These are phyloP conservation scores for Populus alba DNA, from an alignment of 345 rosid species.

Conservation along the genomic window DNA sequence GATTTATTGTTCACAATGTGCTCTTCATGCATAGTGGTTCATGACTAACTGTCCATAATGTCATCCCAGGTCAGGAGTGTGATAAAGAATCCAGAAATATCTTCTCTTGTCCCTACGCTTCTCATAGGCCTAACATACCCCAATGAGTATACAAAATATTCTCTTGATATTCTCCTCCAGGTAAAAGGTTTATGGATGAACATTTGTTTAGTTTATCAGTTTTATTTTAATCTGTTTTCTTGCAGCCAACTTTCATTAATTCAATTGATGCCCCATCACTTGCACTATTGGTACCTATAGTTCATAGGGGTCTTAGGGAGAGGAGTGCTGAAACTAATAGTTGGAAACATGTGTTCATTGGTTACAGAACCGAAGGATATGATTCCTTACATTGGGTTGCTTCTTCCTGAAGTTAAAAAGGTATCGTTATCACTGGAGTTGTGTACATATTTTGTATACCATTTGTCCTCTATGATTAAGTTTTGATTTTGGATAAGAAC, in stretches of 20 bases:
- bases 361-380: conserved; percentile 98
- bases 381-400: conserved; percentile 95
- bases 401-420: conserved; percentile 99
- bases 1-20: conserved; percentile 4
- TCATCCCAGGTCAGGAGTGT: conserved; percentile 81
- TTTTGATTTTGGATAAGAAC: conserved; percentile 9
- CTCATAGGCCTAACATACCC: conserved; percentile 93
- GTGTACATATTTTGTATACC: not conserved
- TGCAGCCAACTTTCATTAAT: conserved; percentile 93
- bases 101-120: conserved; percentile 96
- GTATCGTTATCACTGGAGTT: conserved; percentile 27
- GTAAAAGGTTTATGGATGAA: conserved; percentile 41
- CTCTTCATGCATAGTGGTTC: not conserved
- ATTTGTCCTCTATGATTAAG: not conserved
- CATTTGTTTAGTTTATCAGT: not conserved
- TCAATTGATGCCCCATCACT: conserved; percentile 97
- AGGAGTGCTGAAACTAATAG: conserved; percentile 96
- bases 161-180: conserved; percentile 96
- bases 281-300: conserved; percentile 92
- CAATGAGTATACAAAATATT: conserved; percentile 84
- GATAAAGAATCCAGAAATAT: conserved; percentile 95
- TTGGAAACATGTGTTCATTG: conserved; percentile 96
- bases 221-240: conserved; percentile 3
- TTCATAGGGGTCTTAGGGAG: conserved; percentile 96
- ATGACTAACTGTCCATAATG: conserved; percentile 6